A percentile compares a stretch with the other conserved stretches of the same genome.
Evolutionary conservation across 2,329 filamentous ascomycete species (phyloP).

Genomic region (Cladosporium sp.): DNA sequence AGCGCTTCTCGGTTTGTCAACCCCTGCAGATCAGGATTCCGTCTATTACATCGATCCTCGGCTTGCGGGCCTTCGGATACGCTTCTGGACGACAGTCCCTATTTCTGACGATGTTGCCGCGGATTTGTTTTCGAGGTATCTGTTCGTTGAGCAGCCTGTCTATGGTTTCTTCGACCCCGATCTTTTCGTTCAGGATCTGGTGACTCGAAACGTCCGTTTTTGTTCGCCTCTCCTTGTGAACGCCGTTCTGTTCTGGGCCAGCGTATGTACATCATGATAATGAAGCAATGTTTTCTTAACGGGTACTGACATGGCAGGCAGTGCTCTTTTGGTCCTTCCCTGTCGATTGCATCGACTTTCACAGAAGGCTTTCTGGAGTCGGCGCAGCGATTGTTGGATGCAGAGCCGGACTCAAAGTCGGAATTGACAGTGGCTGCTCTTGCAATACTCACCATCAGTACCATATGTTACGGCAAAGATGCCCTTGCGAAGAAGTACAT

Average conservation of each 20-base stretch:
- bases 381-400: background rate
- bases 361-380: background rate
- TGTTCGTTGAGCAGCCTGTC: constrained; percentile 15
- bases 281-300: no score
- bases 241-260: background rate
- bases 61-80: no score
- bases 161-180: constrained; percentile 31
- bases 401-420: background rate
- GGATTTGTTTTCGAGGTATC: constrained; percentile 4
- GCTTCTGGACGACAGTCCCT: constrained; percentile 22
- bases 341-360: background rate
- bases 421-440: background rate
- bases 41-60: no score
- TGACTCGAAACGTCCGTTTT: background rate
- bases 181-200: constrained; percentile 25
- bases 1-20: no score
- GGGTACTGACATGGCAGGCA: background rate
- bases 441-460: background rate
- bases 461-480: constrained; percentile 1
- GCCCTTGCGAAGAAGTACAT: background rate
- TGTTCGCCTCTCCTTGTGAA: constrained; percentile 1
- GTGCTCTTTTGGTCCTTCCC: background rate
- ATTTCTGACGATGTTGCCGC: constrained; percentile 27
- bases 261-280: background rate
- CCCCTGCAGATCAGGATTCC: no score